Conservation (phyloP, 108 stramenopile genomes). For the Seminavis robusta region DNA sequence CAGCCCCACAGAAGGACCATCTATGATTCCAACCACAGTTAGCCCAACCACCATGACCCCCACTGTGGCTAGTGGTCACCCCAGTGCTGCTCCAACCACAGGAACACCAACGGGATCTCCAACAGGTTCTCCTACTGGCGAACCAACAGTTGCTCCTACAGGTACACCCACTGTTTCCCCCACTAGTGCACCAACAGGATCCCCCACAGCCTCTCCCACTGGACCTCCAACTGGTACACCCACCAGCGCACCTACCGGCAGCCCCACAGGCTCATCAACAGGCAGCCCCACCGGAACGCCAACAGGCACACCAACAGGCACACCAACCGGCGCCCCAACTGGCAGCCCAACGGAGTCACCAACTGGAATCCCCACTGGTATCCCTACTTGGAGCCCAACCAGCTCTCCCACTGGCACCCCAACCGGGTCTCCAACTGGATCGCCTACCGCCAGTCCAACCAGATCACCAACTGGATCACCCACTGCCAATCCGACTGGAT, state of each 20-base stretch:
- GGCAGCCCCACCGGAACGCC: background rate
- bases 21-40: background rate
- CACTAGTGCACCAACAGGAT: slow-evolving; percentile 1
- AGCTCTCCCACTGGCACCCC: background rate
- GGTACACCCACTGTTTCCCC: background rate
- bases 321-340: background rate
- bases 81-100: background rate
- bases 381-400: background rate
- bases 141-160: background rate
- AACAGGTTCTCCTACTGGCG: background rate
- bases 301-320: background rate
- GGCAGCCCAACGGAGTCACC: background rate
- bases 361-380: background rate
- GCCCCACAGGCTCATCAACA: background rate
- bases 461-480: background rate
- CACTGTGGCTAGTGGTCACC: background rate
- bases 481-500: background rate
- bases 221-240: background rate
- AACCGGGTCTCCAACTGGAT: background rate
- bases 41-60: background rate
- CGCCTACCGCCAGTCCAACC: background rate
- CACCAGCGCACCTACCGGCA: background rate
- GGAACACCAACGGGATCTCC: background rate
- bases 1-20: background rate
- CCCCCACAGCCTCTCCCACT: slow-evolving; percentile 2